phyloP scores from a whole-genome alignment of 352 stramenopile genomes.

The Phytopythium ostracodes region DNA sequence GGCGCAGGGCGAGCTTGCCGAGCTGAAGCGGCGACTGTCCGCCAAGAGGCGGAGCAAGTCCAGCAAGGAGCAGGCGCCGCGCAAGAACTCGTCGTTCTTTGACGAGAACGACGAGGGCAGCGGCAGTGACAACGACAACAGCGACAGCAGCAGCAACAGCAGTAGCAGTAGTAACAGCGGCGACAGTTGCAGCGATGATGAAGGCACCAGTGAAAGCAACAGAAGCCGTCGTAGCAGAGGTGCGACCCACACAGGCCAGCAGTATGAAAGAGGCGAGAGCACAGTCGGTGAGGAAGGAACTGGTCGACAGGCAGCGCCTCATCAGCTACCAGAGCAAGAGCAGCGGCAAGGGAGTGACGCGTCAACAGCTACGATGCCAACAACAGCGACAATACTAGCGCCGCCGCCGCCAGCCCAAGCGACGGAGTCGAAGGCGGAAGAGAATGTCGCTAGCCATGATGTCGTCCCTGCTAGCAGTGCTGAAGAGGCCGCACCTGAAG shows the following conservation, averaged over 20 bases:
- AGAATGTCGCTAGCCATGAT: not conserved
- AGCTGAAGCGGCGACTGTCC: slow-evolving; percentile 18
- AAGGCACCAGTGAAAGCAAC: not conserved
- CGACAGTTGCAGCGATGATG: slow-evolving; percentile 3
- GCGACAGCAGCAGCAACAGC: slow-evolving; percentile 6
- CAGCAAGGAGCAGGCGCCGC: not conserved
- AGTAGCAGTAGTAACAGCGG: slow-evolving; percentile 7
- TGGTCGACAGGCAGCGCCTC: too few relatives aligned
- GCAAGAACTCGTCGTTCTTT: not conserved
- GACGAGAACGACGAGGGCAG: slow-evolving; percentile 4
- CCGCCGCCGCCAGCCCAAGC: too few relatives aligned
- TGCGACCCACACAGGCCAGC: too few relatives aligned
- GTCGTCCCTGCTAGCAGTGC: not conserved
- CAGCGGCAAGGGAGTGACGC: not conserved
- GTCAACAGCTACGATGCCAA: not conserved
- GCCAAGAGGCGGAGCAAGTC: slow-evolving; percentile 9
- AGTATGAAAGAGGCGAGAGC: not conserved
- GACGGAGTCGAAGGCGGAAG: not conserved
- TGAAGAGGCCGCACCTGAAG: not conserved
- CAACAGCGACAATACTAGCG: not conserved
- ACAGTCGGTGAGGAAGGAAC: not conserved
- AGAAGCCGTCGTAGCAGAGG: not conserved
- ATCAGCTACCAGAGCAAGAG: not conserved
- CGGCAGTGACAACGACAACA: not conserved
- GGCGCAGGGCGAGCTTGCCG: slow-evolving; percentile 19